These are phyloP conservation scores for Musa acuminata DNA, from an alignment of 176 grass and related monocot species.

Conservation along the genomic window DNA sequence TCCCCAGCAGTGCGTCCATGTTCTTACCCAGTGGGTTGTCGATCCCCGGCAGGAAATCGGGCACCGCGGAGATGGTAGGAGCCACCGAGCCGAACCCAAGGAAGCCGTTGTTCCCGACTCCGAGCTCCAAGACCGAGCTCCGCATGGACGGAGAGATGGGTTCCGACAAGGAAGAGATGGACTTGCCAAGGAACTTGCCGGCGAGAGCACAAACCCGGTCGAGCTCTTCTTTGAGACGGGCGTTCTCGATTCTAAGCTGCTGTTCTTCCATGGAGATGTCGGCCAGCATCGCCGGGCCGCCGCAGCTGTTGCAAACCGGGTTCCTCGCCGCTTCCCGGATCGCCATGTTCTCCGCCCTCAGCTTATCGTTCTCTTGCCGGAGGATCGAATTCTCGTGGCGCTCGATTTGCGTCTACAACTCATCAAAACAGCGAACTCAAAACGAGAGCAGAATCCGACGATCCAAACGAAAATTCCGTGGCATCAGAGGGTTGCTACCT, in stretches of 20 bases:
- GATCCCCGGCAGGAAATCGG: constrained; percentile 32
- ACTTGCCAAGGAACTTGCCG: constrained; percentile 75
- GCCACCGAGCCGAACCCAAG: constrained; percentile 40
- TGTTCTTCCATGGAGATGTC: constrained; percentile 88
- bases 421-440: background rate
- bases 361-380: constrained; percentile 94
- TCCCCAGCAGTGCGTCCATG: constrained; percentile 18
- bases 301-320: constrained; percentile 73
- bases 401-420: constrained; percentile 77
- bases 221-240: constrained; percentile 90
- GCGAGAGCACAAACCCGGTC: constrained; percentile 82
- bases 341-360: constrained; percentile 83
- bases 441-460: background rate
- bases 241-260: constrained; percentile 90
- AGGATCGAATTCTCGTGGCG: constrained; percentile 88
- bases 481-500: constrained; percentile 30
- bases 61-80: constrained; percentile 31
- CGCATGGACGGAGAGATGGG: constrained; percentile 21
- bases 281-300: constrained; percentile 55
- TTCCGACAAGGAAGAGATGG: constrained; percentile 38
- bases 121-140: constrained; percentile 65
- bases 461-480: background rate
- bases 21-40: constrained; percentile 11
- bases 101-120: constrained; percentile 40
- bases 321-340: constrained; percentile 78